These are phyloP conservation scores for Otatea glauca DNA, from an alignment of 176 grass and related monocot species.

Conservation along the genomic window DNA sequence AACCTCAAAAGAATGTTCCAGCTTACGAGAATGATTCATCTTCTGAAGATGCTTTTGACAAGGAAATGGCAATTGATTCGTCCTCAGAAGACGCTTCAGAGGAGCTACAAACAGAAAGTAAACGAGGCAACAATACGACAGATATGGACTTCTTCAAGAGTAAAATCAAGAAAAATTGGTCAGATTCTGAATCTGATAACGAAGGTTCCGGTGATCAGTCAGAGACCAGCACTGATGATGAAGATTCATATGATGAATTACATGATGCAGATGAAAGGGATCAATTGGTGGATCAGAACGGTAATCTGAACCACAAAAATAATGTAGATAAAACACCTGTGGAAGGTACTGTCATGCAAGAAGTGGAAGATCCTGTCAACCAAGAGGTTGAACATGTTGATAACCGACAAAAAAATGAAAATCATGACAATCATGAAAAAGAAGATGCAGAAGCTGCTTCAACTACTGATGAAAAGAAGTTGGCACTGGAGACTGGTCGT, in stretches of 20 bases:
- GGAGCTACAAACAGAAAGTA: conserved; percentile 46
- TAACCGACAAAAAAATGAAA: conserved; percentile 37
- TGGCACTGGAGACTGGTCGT: too few relatives aligned
- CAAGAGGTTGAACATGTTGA: conserved; percentile 44
- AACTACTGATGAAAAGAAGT: too few relatives aligned
- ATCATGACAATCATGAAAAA: too few relatives aligned
- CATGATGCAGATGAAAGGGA: conserved; percentile 43
- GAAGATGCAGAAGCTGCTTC: too few relatives aligned
- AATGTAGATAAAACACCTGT: conserved; percentile 4
- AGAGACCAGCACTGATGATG: conserved; percentile 33
- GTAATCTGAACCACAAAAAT: conserved; percentile 35
- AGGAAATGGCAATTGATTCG: conserved; percentile 36
- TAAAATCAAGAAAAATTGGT: conserved; percentile 95
- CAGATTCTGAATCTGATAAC: conserved; percentile 78
- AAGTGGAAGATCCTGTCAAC: conserved; percentile 43
- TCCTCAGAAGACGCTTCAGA: conserved; percentile 40
- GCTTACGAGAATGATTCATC: conserved; percentile 41
- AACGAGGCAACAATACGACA: conserved; percentile 50
- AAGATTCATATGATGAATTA: conserved; percentile 45
- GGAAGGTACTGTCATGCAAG: conserved; percentile 28
- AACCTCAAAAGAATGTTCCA: conserved; percentile 26
- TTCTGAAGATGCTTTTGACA: conserved; percentile 49
- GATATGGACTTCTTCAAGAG: conserved; percentile 92
- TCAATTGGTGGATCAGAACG: conserved; percentile 40
- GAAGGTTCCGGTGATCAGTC: conserved; percentile 54